A percentile compares a stretch with the other conserved stretches of the same genome.
Conservation (phyloP, 2,329 filamentous ascomycete genomes). For the Fusarium goolgardi region DNA sequence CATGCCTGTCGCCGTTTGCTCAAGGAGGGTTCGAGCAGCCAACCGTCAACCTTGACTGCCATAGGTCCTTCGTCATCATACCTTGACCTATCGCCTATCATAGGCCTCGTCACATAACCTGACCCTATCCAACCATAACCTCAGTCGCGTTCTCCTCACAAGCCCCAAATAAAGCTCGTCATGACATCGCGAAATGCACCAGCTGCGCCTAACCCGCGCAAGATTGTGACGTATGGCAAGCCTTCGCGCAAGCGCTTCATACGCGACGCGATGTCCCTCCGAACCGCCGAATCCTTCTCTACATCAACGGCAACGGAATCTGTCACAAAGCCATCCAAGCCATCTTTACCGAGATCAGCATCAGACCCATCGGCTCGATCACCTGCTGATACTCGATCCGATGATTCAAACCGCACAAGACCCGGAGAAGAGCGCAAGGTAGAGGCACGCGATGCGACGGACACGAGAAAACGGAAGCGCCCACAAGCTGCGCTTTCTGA, state of each 20-base stretch:
- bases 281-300: slow-evolving; percentile 33
- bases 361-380: slow-evolving; percentile 32
- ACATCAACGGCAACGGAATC: slow-evolving; percentile 20
- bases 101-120: slow-evolving; percentile 1
- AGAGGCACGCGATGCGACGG: slow-evolving; percentile 30
- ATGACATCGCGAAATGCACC: slow-evolving; percentile 42
- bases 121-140: slow-evolving; percentile 14
- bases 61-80: slow-evolving; percentile 3
- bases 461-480: slow-evolving; percentile 44
- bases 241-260: slow-evolving; percentile 42
- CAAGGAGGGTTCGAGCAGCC: slow-evolving; percentile 14
- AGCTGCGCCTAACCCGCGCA: slow-evolving; percentile 40
- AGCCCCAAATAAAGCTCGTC: slow-evolving; percentile 14
- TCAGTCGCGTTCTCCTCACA: slow-evolving; percentile 12
- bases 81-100: slow-evolving; percentile 2
- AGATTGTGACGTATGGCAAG: slow-evolving; percentile 47
- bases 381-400: slow-evolving; percentile 15
- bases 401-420: slow-evolving; percentile 10
- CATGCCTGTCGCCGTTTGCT: slow-evolving; percentile 14
- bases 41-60: slow-evolving; percentile 1
- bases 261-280: slow-evolving; percentile 40
- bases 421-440: slow-evolving; percentile 12
- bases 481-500: slow-evolving; percentile 21
- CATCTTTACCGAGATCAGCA: slow-evolving; percentile 29
- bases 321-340: slow-evolving; percentile 30